Percentiles rank a stretch among this genome's conserved stretches.
Evolutionary conservation across 352 stramenopile genomes (phyloP).

Genomic region (Phytophthora cajani): DNA sequence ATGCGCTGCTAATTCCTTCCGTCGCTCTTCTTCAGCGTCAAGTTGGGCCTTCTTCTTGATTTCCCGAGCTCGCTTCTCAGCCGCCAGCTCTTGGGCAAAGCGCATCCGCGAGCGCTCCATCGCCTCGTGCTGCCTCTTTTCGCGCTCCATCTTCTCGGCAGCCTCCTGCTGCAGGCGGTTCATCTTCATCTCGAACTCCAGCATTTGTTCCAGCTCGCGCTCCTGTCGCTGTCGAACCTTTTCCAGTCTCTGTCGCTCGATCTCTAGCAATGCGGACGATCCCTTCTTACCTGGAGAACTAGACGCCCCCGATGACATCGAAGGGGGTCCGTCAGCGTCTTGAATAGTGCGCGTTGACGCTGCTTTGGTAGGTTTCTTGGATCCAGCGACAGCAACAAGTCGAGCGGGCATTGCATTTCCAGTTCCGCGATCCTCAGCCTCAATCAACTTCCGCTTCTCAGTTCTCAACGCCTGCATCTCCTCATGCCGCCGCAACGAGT

Average conservation of each 20-base stretch:
- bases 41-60: slow-evolving; percentile 86
- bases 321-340: slow-evolving; percentile 4
- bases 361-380: slow-evolving; percentile 22
- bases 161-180: slow-evolving; percentile 83
- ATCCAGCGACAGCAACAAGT: slow-evolving; percentile 13
- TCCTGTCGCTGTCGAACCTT: slow-evolving; percentile 83
- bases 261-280: slow-evolving; percentile 58
- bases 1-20: slow-evolving; percentile 66
- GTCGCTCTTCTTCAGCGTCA: slow-evolving; percentile 83
- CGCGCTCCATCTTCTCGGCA: slow-evolving; percentile 68
- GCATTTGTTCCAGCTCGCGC: slow-evolving; percentile 89
- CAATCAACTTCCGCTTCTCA: slow-evolving; percentile 82
- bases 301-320: slow-evolving; percentile 18
- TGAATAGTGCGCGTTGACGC: neutral
- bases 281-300: slow-evolving; percentile 29
- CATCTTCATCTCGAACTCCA: slow-evolving; percentile 94
- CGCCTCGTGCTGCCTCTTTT: slow-evolving; percentile 71
- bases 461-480: slow-evolving; percentile 89
- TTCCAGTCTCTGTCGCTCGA: slow-evolving; percentile 74
- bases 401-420: slow-evolving; percentile 5
- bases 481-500: slow-evolving; percentile 91
- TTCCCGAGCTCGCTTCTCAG: slow-evolving; percentile 78
- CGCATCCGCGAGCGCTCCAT: slow-evolving; percentile 70
- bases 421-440: slow-evolving; percentile 41
- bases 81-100: slow-evolving; percentile 70